Percentiles rank a stretch among this genome's conserved stretches.
Conservation (phyloP, 1,139 yeast genomes). For the Pichia sp. region DNA sequence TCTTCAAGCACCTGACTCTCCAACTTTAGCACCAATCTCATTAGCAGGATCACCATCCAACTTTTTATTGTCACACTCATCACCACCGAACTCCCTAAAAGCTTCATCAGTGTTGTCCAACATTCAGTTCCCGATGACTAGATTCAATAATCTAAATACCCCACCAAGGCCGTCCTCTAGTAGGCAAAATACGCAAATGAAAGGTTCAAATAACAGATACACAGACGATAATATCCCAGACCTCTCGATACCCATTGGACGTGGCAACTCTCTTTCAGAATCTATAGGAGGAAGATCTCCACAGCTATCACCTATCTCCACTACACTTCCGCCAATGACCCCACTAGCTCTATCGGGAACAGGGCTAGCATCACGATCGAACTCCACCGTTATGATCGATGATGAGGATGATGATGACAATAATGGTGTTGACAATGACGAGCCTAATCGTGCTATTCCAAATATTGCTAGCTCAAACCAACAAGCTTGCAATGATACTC, state of each 20-base stretch:
- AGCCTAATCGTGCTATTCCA: neutral
- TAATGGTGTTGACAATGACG: constrained; percentile 3
- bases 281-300: constrained; percentile 28
- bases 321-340: constrained; percentile 29
- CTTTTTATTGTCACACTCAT: constrained; percentile 45
- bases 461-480: constrained; percentile 5
- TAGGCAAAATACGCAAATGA: constrained; percentile 4
- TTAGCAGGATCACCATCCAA: constrained; percentile 50
- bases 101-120: constrained; percentile 13
- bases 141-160: neutral
- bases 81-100: constrained; percentile 37
- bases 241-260: neutral
- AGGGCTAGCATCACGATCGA: constrained; percentile 11
- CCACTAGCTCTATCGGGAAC: constrained; percentile 25
- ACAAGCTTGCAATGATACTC: no score
- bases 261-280: constrained; percentile 19
- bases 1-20: constrained; percentile 11
- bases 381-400: constrained; percentile 8
- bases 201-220: constrained; percentile 4
- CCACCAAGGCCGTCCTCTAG: neutral
- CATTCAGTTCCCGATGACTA: constrained; percentile 1
- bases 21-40: constrained; percentile 34
- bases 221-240: constrained; percentile 2
- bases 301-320: constrained; percentile 26
- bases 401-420: constrained; percentile 10